Evolutionary conservation across 2,329 filamentous ascomycete genomes (phyloP).

Genomic region (Monosporascus sp.): DNA sequence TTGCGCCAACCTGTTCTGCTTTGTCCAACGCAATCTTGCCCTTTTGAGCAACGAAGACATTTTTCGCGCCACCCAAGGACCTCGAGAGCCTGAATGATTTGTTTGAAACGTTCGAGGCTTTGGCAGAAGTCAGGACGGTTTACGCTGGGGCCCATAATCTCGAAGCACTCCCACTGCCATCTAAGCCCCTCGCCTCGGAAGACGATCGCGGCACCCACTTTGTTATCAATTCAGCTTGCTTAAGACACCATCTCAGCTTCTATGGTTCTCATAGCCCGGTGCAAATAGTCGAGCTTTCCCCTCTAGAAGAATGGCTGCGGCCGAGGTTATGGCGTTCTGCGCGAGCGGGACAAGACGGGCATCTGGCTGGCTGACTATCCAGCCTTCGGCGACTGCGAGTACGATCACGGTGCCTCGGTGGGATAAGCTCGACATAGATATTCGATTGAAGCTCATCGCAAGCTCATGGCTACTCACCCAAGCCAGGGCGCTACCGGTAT

Average conservation of each 20-base stretch:
- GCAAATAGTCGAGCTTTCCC: conserved; percentile 38
- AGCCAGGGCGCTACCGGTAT: conserved; percentile 22
- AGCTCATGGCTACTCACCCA: conserved; percentile 32
- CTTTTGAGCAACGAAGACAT: neutral
- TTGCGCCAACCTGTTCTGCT: neutral
- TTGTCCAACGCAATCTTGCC: neutral
- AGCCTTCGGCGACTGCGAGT: conserved; percentile 22
- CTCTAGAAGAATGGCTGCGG: conserved; percentile 48
- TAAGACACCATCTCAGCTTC: conserved; percentile 33
- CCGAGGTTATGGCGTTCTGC: conserved; percentile 39
- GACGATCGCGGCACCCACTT: neutral
- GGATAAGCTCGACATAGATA: conserved; percentile 30
- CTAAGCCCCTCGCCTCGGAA: neutral
- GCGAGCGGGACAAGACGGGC: conserved; percentile 36
- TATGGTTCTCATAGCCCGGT: conserved; percentile 45
- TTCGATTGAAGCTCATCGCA: conserved; percentile 34
- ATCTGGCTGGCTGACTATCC: conserved; percentile 31
- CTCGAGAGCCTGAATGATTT: neutral
- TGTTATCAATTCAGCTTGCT: conserved; percentile 10
- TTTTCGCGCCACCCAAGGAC: neutral
- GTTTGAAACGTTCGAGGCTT: neutral
- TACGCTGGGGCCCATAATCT: neutral
- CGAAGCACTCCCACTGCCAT: neutral
- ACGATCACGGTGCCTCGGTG: conserved; percentile 23
- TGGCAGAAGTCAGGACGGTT: neutral